Percentiles rank a stretch among this genome's conserved stretches.
Evolutionary conservation across 2,329 filamentous ascomycete genomes (phyloP).

Genomic region (Bretziella fagacearum): DNA sequence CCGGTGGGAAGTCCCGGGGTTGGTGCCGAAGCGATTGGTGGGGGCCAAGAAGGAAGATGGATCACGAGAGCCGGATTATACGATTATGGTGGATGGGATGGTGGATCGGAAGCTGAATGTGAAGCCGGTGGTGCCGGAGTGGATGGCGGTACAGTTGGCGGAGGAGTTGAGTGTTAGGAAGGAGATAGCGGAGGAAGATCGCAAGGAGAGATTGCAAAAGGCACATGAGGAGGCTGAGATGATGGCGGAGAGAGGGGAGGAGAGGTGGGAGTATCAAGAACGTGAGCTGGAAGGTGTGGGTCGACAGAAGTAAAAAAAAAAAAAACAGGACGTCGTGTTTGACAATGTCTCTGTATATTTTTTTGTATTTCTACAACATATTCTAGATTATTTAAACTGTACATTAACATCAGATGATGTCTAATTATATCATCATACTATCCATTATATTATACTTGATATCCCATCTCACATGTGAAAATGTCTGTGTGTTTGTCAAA

Average conservation of each 20-base stretch:
- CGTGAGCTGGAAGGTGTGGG: too few relatives aligned
- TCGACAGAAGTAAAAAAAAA: too few relatives aligned
- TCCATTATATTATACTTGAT: not conserved
- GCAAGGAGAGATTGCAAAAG: too few relatives aligned
- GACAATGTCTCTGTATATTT: too few relatives aligned
- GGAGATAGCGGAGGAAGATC: not conserved
- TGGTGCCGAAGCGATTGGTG: not conserved
- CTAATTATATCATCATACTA: not conserved
- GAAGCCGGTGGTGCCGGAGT: slow-evolving; percentile 72
- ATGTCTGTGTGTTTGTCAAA: not conserved
- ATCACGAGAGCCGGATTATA: slow-evolving; percentile 13
- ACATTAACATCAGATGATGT: too few relatives aligned
- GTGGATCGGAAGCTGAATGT: slow-evolving; percentile 29
- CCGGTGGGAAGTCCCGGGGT: not conserved
- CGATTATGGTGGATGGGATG: slow-evolving; percentile 16
- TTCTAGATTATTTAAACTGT: too few relatives aligned
- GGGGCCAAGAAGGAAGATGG: not conserved
- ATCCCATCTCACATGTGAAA: not conserved
- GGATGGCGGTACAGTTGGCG: slow-evolving; percentile 37
- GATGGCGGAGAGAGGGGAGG: not conserved
- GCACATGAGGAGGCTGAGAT: not conserved
- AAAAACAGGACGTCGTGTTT: too few relatives aligned
- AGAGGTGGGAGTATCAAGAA: too few relatives aligned
- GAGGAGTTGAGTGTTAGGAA: not conserved
- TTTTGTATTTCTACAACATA: too few relatives aligned